These are phyloP conservation scores for Colletotrichum spinosum DNA, from an alignment of 2,329 filamentous ascomycete genomes.

Conservation along the genomic window DNA sequence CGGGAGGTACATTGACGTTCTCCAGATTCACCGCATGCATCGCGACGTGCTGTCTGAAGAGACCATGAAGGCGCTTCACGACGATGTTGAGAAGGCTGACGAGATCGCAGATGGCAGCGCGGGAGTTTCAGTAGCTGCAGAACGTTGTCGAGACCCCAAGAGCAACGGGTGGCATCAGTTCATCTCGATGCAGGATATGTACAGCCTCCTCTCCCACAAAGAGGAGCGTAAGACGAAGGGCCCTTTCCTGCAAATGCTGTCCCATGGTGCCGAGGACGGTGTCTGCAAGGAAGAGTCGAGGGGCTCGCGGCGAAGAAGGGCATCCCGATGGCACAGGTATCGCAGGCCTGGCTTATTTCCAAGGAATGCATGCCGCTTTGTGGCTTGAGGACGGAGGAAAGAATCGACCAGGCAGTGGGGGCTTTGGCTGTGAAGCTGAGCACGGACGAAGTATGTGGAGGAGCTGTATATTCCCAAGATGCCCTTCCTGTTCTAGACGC, in stretches of 20 bases:
- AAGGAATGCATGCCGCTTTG: constrained; percentile 27
- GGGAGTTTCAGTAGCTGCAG: constrained; percentile 52
- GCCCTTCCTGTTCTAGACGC: constrained; percentile 2
- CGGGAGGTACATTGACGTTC: constrained; percentile 63
- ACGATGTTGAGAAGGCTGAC: constrained; percentile 58
- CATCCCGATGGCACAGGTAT: constrained; percentile 28
- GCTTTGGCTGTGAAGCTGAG: constrained; percentile 9
- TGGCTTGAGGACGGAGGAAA: constrained; percentile 25
- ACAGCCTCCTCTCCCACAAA: constrained; percentile 67
- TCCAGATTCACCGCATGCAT: constrained; percentile 72
- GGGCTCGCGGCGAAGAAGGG: constrained; percentile 21
- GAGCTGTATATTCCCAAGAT: constrained; percentile 28
- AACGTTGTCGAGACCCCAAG: constrained; percentile 62
- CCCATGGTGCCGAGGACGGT: constrained; percentile 14
- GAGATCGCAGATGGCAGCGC: constrained; percentile 24
- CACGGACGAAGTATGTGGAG: constrained; percentile 10
- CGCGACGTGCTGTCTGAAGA: constrained; percentile 63
- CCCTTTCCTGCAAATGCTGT: constrained; percentile 22
- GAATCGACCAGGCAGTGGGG: constrained; percentile 29
- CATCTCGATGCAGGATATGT: constrained; percentile 67
- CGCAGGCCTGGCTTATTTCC: constrained; percentile 26
- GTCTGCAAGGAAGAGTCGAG: constrained; percentile 19
- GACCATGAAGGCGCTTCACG: constrained; percentile 70
- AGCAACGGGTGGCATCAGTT: constrained; percentile 67
- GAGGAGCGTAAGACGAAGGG: constrained; percentile 58